Conservation (phyloP, 345 rosid genomes). For the Alliaria petiolata region DNA sequence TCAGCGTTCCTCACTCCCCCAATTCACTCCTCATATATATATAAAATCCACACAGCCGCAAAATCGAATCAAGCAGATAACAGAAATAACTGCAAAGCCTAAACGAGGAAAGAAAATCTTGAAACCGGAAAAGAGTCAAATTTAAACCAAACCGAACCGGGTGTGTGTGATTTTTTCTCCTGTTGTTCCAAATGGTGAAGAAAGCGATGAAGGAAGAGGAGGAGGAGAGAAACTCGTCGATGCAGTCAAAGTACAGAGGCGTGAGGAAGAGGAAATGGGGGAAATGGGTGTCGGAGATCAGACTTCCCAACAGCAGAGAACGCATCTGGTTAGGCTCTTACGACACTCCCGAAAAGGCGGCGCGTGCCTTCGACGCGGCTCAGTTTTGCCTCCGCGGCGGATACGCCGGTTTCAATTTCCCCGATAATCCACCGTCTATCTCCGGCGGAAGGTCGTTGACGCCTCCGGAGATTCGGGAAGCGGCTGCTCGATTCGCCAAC, state of each 20-base stretch:
- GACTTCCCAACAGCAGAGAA: constrained; percentile 76
- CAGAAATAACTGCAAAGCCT: background rate
- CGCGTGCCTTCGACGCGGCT: constrained; percentile 87
- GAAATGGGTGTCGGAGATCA: constrained; percentile 83
- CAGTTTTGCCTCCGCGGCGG: constrained; percentile 70
- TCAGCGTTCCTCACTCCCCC: constrained; percentile 9
- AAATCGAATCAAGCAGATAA: constrained; percentile 1
- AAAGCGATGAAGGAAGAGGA: constrained; percentile 17
- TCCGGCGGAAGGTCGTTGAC: constrained; percentile 46
- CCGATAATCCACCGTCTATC: constrained; percentile 60
- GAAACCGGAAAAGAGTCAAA: constrained; percentile 1
- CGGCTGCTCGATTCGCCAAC: constrained; percentile 53
- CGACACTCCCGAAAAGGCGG: constrained; percentile 73
- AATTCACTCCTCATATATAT: constrained; percentile 7
- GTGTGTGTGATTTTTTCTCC: background rate
- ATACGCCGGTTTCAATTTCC: constrained; percentile 62
- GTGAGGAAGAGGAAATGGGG: constrained; percentile 94
- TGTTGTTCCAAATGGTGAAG: constrained; percentile 12
- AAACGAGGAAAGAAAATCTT: background rate
- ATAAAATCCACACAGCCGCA: constrained; percentile 17
- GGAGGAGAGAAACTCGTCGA: background rate
- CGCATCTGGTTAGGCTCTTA: constrained; percentile 88
- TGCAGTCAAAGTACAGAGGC: constrained; percentile 59
- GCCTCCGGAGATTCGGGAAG: constrained; percentile 52
- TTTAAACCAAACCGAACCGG: background rate